Evolutionary conservation across 2,329 filamentous ascomycete species (phyloP), one percentile per base, ranked within the genome.

Genomic region (Paraconiothyrium sp.): DNA sequence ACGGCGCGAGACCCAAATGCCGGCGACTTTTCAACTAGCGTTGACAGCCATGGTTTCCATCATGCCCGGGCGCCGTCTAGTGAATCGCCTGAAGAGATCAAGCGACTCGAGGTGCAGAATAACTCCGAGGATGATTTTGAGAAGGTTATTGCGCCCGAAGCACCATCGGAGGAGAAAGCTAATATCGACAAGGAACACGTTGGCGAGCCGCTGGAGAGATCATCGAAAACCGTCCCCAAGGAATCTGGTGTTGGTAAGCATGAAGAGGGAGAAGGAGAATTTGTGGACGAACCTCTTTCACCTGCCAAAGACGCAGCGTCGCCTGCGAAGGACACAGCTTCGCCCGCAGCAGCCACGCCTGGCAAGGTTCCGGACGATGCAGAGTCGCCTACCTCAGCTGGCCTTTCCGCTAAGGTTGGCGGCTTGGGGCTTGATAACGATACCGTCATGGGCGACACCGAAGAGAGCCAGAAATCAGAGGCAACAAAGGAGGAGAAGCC

Each of bases 121-220:
- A 89, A 88, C 16, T 90, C 91, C 13, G 93, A 97, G 67, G 92
- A 95, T 66, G 95, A 98, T 74, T 98, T 97, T 72, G 95, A 99
- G 76, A 93, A 97, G 78, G 94, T 98, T 10, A 83, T 83, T 49
- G 83, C 84, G 27, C 86, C 87, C 49, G 90, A 89, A 34, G 90
- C 93, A 61, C 86, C 93, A 70, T 88, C 87, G 20, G 91, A 94
- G 63, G 90, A 92, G 10, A 72, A 72, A 56, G 67, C 63, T 8
- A 62, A 62, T 24, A 88, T 91, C 64, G 88, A 91, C 39, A 76
- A 75, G 51, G 70, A 76, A 49, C 68, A 74, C 50, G 75, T 76
- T 49, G 75, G 75, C 27, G 76, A 77, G 61, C 74, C 76, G 14
- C 59, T 79, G 37, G 76, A 78, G 41, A 71, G 71, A 46, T 78